Evolutionary conservation across 768 basidiomycete species (phyloP), one percentile per base, ranked within the genome.

Genomic region (Mrakia blollopis): DNA sequence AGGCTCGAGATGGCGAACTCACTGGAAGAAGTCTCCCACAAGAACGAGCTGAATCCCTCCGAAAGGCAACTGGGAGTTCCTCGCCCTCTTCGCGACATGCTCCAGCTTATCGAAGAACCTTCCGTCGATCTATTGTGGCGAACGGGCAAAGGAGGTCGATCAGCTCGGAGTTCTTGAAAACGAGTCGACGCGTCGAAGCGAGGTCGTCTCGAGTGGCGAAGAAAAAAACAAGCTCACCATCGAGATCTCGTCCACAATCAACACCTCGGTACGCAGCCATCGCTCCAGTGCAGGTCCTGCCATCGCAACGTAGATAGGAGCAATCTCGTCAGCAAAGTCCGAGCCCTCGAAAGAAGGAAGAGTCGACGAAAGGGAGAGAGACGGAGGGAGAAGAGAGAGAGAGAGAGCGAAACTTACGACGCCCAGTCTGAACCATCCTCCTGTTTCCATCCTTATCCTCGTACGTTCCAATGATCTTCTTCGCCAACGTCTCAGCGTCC

Each of bases 31-130:
- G 76, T 77, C 76, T 25, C 76, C 76, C 0, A 50, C 69, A 8
- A 77, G 70, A 13, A 77, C 61, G 14, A 77, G 62, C 62, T 77
- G 76, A 35, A 77, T 72, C 18, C 76, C 76, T 28, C 76, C 76
- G 44, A 77, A 77, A 14, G 76, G 76, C 9, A 52, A 37, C 2
- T 54, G 32, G 37, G 52, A 35, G 16, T 35, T 41, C 5, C 70
- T 39, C 14, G 47, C 37, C 11, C 57, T 41, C 5, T 61, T 41
- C 35, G 47, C 76, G 35, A 77, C 62, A 14, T 54, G 11, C 21
- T 70, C 70, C 35, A 77, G 71, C 62, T 77, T 77, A 47, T 77
- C 76, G 50, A 63, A 72, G 30, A 77, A 63, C 1, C 35, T 18
- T 39, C 70, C 76, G 50, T 77, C 76, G 63, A 77, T 72, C 72